Conservation (phyloP, 73 alveolate species). For the Stentor coeruleus region DNA sequence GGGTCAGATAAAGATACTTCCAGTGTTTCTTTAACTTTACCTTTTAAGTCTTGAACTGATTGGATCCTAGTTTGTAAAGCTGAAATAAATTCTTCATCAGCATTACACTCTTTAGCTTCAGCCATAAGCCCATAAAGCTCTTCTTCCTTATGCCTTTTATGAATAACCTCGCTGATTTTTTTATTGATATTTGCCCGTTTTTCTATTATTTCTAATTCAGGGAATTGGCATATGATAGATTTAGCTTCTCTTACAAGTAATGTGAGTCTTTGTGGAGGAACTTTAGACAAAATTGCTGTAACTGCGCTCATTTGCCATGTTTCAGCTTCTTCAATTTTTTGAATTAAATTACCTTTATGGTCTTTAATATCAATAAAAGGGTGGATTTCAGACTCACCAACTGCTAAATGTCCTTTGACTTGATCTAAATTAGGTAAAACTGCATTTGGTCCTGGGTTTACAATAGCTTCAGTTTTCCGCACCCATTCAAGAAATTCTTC, state of each 20-base stretch:
- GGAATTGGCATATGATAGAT: constrained; percentile 20
- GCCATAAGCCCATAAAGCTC: neutral
- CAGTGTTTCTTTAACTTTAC: neutral
- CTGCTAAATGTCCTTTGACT: neutral
- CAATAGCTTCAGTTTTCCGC: neutral
- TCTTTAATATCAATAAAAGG: neutral
- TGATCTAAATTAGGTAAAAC: neutral
- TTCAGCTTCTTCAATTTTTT: constrained; percentile 8
- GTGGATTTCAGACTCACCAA: neutral
- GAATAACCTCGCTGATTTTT: neutral
- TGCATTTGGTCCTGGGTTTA: neutral
- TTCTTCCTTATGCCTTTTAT: constrained; percentile 22
- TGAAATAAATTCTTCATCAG: constrained; percentile 24
- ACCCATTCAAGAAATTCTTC: neutral
- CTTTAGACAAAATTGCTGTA: neutral
- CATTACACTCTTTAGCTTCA: neutral
- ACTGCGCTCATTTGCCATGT: neutral
- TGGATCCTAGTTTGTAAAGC: neutral
- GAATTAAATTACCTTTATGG: neutral
- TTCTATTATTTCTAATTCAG: neutral
- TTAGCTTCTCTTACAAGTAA: constrained; percentile 1
- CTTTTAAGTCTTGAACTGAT: neutral
- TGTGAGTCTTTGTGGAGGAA: neutral
- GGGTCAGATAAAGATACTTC: neutral
- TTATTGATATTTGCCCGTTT: constrained; percentile 3